Base-by-base conservation (phyloP, 1,284 basidiomycete genomes). In the Cutaneotrichosporon sp. region DNA sequence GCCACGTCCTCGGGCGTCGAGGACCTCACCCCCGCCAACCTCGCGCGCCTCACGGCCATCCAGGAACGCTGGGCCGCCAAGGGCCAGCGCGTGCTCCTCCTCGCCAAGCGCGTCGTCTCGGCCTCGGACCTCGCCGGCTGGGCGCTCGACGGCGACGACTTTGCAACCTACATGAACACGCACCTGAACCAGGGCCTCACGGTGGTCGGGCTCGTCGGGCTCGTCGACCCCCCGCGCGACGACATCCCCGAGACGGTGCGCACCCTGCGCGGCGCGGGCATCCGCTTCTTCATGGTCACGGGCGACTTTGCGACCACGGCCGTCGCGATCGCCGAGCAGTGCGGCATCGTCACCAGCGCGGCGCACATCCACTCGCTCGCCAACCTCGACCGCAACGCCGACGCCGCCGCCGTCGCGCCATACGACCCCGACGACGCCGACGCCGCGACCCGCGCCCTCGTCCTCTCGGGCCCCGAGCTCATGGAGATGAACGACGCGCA, bases 221-320 rank as follows among this genome's bases (percentile, higher is more conserved):
- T 89, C 58, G 83, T 86, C 55, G 87, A 89, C 65, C 87, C 87
- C 1, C 84, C 86, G 3, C 82, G 85, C 43, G 74, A 80, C 11
- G 87, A 89, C 66, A 87, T 87, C 22, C 80, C 82, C 20, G 83
- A 85, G 3, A 77, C 75, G 59, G 84, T 76, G 81, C 81, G 70
- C 3, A 81, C 80, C 36, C 84, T 85, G 67, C 82, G 87, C 27
- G 75, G 83, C 9, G 87, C 87, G 2, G 86, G 86, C 8, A 84
- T 87, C 53, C 81, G 87, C 22, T 86, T 89, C 67, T 84, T 85
- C 70, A 87, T 89, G 82, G 87, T 90, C 59, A 89, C 88, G 2
- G 88, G 87, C 72, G 80, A 86, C 71, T 84, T 85, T 69, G 81
- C 82, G 27, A 58, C 78, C 24, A 82, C 81, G 1, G 71, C 73